These are phyloP conservation scores for Brassica cretica DNA, from an alignment of 345 rosid species.

Conservation along the genomic window DNA sequence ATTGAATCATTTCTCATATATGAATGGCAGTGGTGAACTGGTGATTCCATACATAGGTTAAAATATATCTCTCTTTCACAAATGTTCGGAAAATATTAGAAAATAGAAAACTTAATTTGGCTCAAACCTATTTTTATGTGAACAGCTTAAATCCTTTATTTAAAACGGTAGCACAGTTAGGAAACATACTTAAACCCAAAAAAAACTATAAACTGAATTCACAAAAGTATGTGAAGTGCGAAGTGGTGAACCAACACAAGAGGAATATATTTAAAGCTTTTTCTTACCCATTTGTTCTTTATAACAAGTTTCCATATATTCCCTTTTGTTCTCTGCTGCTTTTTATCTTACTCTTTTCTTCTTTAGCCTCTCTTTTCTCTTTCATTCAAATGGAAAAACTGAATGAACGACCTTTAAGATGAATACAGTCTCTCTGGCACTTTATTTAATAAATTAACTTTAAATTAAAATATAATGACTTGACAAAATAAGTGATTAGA, in stretches of 20 bases:
- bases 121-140: not conserved
- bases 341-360: constrained; percentile 36
- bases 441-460: not conserved
- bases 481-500: not conserved
- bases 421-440: not conserved
- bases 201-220: not conserved
- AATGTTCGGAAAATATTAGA: not conserved
- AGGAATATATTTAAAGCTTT: constrained; percentile 26
- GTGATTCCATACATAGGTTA: constrained; percentile 7
- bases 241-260: constrained; percentile 36
- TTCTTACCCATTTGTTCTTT: constrained; percentile 38
- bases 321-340: constrained; percentile 42
- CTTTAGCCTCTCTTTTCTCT: constrained; percentile 36
- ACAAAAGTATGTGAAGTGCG: constrained; percentile 28
- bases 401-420: not conserved
- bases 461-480: not conserved
- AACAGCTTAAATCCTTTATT: constrained; percentile 4
- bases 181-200: not conserved
- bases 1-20: constrained; percentile 17
- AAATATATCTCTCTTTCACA: not conserved
- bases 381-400: constrained; percentile 23
- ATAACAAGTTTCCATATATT: constrained; percentile 47
- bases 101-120: not conserved
- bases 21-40: not conserved
- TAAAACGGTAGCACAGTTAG: not conserved